These are phyloP conservation scores for Trichoderma harzianum DNA, from an alignment of 2,329 filamentous ascomycete species.

Conservation along the genomic window DNA sequence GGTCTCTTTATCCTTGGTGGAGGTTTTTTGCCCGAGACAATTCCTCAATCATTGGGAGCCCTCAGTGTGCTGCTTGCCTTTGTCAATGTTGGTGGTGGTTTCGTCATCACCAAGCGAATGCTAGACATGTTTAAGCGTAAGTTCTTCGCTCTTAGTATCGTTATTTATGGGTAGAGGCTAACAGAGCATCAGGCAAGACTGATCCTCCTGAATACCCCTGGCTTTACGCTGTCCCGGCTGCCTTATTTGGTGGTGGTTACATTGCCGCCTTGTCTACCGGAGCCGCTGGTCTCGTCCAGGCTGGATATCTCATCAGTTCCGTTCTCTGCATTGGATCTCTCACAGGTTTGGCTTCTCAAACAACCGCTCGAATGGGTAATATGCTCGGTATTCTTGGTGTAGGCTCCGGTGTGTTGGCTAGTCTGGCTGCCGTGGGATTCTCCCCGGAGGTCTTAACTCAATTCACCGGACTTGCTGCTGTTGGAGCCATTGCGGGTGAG, in stretches of 20 bases:
- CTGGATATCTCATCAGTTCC: conserved; percentile 81
- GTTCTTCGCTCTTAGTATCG: conserved; percentile 23
- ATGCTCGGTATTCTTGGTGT: conserved; percentile 85
- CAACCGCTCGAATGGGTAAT: conserved; percentile 81
- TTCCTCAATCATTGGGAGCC: conserved; percentile 76
- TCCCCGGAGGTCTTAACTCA: conserved; percentile 74
- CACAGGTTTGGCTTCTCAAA: conserved; percentile 75
- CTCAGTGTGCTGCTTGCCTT: conserved; percentile 80
- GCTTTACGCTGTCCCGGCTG: conserved; percentile 75
- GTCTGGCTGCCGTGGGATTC: conserved; percentile 77
- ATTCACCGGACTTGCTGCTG: conserved; percentile 70
- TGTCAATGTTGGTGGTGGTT: conserved; percentile 84
- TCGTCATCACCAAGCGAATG: conserved; percentile 91
- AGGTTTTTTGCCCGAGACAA: conserved; percentile 70
- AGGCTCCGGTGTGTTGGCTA: conserved; percentile 76
- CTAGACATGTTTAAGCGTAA: conserved; percentile 81
- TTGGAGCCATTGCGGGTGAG: conserved; percentile 63
- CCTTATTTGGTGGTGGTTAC: conserved; percentile 77
- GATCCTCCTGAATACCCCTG: conserved; percentile 87
- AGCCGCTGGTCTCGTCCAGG: conserved; percentile 79
- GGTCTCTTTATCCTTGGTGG: conserved; percentile 87
- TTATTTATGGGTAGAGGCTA: conserved; percentile 9
- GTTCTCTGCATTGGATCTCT: conserved; percentile 82
- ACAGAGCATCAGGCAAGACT: conserved; percentile 57
- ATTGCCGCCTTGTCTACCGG: conserved; percentile 76